Evolutionary conservation across 805 yeast genomes (phyloP).

Genomic region (Yueomyces sinensis): DNA sequence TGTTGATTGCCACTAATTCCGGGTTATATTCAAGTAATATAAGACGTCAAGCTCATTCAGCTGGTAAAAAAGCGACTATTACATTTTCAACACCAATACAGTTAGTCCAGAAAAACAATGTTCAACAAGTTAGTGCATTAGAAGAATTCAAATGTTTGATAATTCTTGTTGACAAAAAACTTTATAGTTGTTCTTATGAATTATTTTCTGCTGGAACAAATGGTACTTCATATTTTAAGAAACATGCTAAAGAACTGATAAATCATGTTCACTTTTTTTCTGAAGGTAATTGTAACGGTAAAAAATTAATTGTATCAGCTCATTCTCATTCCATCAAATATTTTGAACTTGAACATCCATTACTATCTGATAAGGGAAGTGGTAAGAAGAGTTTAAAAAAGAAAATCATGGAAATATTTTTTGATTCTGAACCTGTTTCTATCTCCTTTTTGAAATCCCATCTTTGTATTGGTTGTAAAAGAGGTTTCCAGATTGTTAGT

Average conservation of each 20-base stretch:
- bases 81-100: slow-evolving; percentile 61
- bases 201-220: slow-evolving; percentile 30
- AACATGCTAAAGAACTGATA: slow-evolving; percentile 65
- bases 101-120: slow-evolving; percentile 60
- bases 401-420: slow-evolving; percentile 61
- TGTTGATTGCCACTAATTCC: slow-evolving; percentile 81
- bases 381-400: slow-evolving; percentile 61
- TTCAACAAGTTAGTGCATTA: slow-evolving; percentile 79
- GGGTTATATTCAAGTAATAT: slow-evolving; percentile 80
- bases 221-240: slow-evolving; percentile 32
- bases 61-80: slow-evolving; percentile 32
- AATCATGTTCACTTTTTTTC: slow-evolving; percentile 85
- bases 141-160: slow-evolving; percentile 82
- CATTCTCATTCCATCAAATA: slow-evolving; percentile 69
- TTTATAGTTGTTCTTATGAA: slow-evolving; percentile 70
- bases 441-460: slow-evolving; percentile 81
- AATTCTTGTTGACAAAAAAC: slow-evolving; percentile 67
- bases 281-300: slow-evolving; percentile 85
- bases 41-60: slow-evolving; percentile 26
- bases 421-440: slow-evolving; percentile 82
- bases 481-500: slow-evolving; percentile 91
- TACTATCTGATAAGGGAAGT: slow-evolving; percentile 27
- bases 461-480: slow-evolving; percentile 89
- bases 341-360: slow-evolving; percentile 67
- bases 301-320: slow-evolving; percentile 80